Conservation (phyloP, 768 basidiomycete species). For the Boletus rufocinnamomeus region DNA sequence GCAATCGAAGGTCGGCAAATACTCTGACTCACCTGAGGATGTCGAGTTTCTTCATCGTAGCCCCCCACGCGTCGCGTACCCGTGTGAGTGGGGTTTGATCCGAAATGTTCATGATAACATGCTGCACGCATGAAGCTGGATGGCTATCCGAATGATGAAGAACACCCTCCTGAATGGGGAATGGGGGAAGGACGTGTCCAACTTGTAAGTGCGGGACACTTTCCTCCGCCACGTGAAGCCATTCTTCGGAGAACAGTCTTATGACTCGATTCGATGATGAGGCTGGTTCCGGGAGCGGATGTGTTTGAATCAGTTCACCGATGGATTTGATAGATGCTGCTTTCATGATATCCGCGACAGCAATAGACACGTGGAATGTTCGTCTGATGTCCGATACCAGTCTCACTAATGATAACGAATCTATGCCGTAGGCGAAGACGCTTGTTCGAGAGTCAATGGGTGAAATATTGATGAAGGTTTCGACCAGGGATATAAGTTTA, state of each 20-base stretch:
- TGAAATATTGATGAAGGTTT: constrained; percentile 22
- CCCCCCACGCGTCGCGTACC: constrained; percentile 39
- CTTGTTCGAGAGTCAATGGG: constrained; percentile 24
- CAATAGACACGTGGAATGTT: constrained; percentile 17
- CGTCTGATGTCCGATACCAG: constrained; percentile 28
- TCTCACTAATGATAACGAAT: constrained; percentile 31
- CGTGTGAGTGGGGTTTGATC: constrained; percentile 19
- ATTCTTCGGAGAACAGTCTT: constrained; percentile 20
- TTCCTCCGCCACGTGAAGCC: constrained; percentile 16
- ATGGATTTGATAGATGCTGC: constrained; percentile 24
- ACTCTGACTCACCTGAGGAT: constrained; percentile 28
- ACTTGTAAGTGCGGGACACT: constrained; percentile 9
- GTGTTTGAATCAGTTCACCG: constrained; percentile 18
- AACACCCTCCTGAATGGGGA: constrained; percentile 50
- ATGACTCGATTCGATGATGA: constrained; percentile 2
- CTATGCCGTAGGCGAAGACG: constrained; percentile 38
- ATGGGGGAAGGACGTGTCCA: constrained; percentile 40
- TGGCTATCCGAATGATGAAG: constrained; percentile 42
- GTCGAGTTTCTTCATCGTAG: constrained; percentile 27
- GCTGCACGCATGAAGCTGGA: constrained; percentile 46
- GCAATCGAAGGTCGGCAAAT: neutral
- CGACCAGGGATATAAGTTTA: constrained; percentile 39
- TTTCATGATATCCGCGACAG: constrained; percentile 36
- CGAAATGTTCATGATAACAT: constrained; percentile 39
- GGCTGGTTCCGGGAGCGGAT: neutral